These are phyloP conservation scores for Aspergillus sclerotiicarbonarius DNA, from an alignment of 495 filamentous ascomycete genomes.

Conservation along the genomic window DNA sequence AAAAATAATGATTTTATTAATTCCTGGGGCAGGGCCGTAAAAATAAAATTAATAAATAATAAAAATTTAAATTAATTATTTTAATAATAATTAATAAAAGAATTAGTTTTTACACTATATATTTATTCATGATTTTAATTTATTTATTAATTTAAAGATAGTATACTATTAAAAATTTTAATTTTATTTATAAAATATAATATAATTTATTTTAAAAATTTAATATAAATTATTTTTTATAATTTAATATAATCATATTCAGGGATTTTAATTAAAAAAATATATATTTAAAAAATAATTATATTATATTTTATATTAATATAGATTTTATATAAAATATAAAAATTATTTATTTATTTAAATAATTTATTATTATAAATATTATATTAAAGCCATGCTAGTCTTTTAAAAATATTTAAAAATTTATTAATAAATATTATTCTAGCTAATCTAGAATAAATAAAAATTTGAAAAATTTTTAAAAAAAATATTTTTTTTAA, in stretches of 20 bases:
- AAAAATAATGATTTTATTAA: not conserved
- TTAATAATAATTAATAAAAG: conserved; percentile 1
- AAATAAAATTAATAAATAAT: not conserved
- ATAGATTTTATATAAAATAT: not conserved
- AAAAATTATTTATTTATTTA: too few relatives aligned
- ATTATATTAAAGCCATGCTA: too few relatives aligned
- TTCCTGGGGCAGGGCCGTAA: not conserved
- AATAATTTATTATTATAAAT: not conserved
- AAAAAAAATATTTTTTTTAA: too few relatives aligned
- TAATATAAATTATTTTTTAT: not conserved
- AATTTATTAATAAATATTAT: not conserved
- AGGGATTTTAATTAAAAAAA: too few relatives aligned
- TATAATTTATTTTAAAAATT: too few relatives aligned
- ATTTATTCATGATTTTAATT: too few relatives aligned
- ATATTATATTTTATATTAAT: conserved; percentile 1
- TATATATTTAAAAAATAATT: conserved; percentile 1
- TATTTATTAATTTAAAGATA: conserved; percentile 1
- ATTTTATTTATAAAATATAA: too few relatives aligned
- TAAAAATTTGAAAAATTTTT: too few relatives aligned
- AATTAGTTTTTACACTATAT: not conserved
- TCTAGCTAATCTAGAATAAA: too few relatives aligned
- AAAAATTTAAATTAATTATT: not conserved
- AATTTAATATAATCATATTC: too few relatives aligned
- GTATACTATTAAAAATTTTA: not conserved
- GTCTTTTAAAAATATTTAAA: too few relatives aligned